Evolutionary conservation across 169 alveolate genomes (phyloP), one percentile per base, ranked within the genome.

Genomic region (Eimeria necatrix): DNA sequence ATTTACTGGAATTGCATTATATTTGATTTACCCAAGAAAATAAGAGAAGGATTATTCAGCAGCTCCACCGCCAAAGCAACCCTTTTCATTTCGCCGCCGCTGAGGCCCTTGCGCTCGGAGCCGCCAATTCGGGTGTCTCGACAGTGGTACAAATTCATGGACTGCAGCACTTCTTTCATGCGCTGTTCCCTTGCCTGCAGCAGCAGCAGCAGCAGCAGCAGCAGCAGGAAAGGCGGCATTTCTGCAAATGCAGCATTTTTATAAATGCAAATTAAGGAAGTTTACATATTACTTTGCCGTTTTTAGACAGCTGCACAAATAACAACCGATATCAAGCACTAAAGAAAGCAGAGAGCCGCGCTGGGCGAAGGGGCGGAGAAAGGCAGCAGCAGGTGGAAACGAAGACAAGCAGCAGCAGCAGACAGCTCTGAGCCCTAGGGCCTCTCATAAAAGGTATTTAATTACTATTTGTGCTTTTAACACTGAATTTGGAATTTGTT

Each of bases 41-140:
- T 91, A 83, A 98, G 93, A 9, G 96, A 92, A 46, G 99, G 99
- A 93, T 98, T 98, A 78, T 97, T 96, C 18, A 98, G 97, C 64
- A 98, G 95, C 93, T 98, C 99, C 41, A 98, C 97, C 20, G 98
- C 99, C 7, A 98, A 97, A 20, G 98, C 97, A 48, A 98, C 97
- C 76, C 99, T 93, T 93, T 97, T 98, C 80, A 98, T 96, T 90
- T 98, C 99, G 24, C 99, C 99, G 14, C 99, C 99, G 48, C 98
- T 96, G 32, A 95, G 88, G 49, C 96, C 70, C 60, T 91, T 93
- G 73, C 68, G 80, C 4, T 74, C 96, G 26, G 74, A 90, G 26
- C 92, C 92, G 9, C 96, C 95, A 8, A 96, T 96, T 41, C 71
- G 94, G 51, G 68, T 84, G 59, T 84, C 51, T 52, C 68, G 10